Conservation (phyloP, 192 early-diverging fungal species). For the Coemansia sp. region DNA sequence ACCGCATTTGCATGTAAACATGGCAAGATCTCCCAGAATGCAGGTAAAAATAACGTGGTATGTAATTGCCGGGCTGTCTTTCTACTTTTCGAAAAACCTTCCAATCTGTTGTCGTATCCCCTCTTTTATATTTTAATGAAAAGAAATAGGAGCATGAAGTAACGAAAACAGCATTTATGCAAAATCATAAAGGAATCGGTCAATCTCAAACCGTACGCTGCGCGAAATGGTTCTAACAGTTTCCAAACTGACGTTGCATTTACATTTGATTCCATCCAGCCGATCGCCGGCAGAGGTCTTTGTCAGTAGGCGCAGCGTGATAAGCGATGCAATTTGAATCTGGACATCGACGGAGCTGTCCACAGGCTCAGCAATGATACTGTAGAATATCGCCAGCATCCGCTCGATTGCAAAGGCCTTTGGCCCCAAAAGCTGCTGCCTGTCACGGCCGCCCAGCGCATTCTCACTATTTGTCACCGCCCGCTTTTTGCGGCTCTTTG, state of each 20-base stretch:
- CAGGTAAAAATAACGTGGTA: not conserved
- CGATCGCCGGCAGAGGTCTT: conserved; percentile 69
- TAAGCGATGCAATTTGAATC: conserved; percentile 78
- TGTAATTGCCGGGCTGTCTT: not conserved
- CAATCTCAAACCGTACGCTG: conserved; percentile 83
- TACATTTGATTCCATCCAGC: conserved; percentile 83
- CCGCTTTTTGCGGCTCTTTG: conserved; percentile 26
- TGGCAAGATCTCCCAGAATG: too few relatives aligned
- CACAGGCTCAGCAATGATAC: conserved; percentile 69
- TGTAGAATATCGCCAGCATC: conserved; percentile 96
- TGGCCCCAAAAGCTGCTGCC: conserved; percentile 89
- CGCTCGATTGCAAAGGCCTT: conserved; percentile 93
- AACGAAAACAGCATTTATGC: conserved; percentile 7
- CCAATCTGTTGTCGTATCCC: not conserved
- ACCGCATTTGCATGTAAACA: conserved; percentile 86
- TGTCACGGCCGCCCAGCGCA: conserved; percentile 52
- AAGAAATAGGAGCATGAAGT: conserved; percentile 4
- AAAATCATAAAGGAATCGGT: conserved; percentile 75
- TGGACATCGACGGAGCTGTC: conserved; percentile 72
- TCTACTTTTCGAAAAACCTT: not conserved
- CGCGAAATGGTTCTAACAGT: conserved; percentile 70
- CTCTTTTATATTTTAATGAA: not conserved
- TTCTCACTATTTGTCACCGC: conserved; percentile 49
- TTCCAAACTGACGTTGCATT: conserved; percentile 86
- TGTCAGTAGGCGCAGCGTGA: conserved; percentile 74